Evolutionary conservation across 805 yeast genomes (phyloP).

Genomic region (Ogataea kodamae): DNA sequence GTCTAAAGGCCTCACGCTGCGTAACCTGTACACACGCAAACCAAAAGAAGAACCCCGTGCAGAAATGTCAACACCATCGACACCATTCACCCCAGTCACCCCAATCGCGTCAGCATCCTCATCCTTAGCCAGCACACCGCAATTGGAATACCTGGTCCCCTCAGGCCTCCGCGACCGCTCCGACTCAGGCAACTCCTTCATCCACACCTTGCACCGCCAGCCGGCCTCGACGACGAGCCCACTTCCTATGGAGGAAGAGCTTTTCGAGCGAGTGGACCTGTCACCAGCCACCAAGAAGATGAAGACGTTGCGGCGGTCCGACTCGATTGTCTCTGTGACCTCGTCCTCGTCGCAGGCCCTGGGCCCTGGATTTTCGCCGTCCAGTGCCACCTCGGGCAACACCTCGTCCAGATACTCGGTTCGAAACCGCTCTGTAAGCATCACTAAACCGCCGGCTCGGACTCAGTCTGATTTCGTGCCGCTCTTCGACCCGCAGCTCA

Average conservation of each 20-base stretch:
- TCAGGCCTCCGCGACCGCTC: constrained; percentile 17
- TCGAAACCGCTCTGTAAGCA: constrained; percentile 21
- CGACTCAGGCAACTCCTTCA: constrained; percentile 19
- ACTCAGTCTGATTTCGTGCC: constrained; percentile 11
- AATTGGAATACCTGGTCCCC: constrained; percentile 2
- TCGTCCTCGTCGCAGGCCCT: constrained; percentile 22
- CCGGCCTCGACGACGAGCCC: constrained; percentile 17
- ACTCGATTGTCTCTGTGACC: constrained; percentile 27
- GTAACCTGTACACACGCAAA: constrained; percentile 18
- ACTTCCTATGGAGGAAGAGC: constrained; percentile 4
- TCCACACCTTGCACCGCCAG: constrained; percentile 15
- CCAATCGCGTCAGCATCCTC: constrained; percentile 26
- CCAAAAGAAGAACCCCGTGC: constrained; percentile 13
- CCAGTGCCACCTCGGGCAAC: constrained; percentile 4
- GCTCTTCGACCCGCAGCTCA: constrained; percentile 15
- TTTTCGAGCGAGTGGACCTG: no score
- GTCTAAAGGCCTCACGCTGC: constrained; percentile 14
- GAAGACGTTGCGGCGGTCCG: constrained; percentile 28
- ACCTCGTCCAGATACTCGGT: constrained; percentile 4
- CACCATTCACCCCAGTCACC: constrained; percentile 22
- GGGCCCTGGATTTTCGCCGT: constrained; percentile 11
- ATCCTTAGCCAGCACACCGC: constrained; percentile 15
- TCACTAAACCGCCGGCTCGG: constrained; percentile 8
- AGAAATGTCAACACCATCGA: constrained; percentile 3
- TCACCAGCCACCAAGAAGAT: constrained; percentile 26